Evolutionary conservation across 169 alveolate genomes (phyloP).

Genomic region (Cyclospora cayetanensis): DNA sequence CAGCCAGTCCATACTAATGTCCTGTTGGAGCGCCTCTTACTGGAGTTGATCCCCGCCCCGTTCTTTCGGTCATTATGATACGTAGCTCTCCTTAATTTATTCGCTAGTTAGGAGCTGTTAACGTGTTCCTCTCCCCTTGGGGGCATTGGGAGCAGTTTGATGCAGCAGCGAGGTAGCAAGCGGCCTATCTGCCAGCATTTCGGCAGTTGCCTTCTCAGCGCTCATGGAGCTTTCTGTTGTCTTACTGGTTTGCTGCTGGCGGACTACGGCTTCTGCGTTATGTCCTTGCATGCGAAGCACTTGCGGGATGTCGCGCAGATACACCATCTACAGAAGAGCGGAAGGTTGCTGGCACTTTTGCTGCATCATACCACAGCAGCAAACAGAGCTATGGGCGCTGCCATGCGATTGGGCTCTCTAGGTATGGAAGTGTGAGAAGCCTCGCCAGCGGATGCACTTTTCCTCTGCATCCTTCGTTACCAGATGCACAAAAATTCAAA

Average conservation of each 20-base stretch:
- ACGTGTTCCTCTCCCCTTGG: too few species aligned
- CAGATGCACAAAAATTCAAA: background rate
- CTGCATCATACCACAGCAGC: too few species aligned
- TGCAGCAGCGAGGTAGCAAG: too few species aligned
- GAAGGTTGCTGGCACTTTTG: background rate
- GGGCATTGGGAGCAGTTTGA: background rate
- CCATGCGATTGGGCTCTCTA: background rate
- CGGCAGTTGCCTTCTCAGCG: background rate
- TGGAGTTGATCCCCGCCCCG: too few species aligned
- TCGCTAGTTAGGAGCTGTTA: too few species aligned
- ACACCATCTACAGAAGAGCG: background rate
- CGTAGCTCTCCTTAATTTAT: too few species aligned
- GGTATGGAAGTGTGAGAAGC: background rate
- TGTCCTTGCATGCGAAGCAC: slow-evolving; percentile 8
- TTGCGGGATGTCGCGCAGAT: slow-evolving; percentile 38
- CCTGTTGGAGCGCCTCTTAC: too few species aligned
- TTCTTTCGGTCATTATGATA: too few species aligned
- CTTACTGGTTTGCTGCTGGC: background rate
- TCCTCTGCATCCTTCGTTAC: background rate
- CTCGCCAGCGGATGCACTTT: background rate
- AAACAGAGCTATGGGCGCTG: background rate
- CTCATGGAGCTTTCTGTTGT: background rate
- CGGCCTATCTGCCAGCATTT: background rate
- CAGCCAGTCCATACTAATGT: too few species aligned
- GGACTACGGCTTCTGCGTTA: background rate